Percentiles rank a stretch among this genome's conserved stretches.
Evolutionary conservation across 257 asterid species (phyloP).

Genomic region (Nicotiana benthamiana): DNA sequence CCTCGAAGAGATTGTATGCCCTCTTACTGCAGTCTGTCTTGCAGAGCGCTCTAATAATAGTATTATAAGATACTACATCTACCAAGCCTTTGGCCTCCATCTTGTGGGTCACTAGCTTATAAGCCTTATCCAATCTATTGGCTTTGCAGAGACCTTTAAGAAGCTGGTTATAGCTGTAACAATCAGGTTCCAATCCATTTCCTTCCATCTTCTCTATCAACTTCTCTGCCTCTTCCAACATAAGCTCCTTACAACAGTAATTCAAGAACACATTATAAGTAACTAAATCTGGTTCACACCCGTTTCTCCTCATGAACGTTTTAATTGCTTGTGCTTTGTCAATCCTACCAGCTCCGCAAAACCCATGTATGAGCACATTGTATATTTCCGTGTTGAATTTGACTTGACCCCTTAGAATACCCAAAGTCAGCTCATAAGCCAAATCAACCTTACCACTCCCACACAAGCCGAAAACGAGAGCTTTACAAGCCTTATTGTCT

Average conservation of each 20-base stretch:
- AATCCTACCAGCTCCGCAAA: conserved; percentile 74
- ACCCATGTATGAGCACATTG: conserved; percentile 69
- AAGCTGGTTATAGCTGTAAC: conserved; percentile 75
- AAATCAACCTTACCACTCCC: conserved; percentile 70
- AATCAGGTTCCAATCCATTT: conserved; percentile 59
- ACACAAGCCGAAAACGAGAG: conserved; percentile 76
- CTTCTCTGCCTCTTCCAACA: conserved; percentile 72
- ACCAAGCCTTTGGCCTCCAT: conserved; percentile 68
- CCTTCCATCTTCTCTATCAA: conserved; percentile 64
- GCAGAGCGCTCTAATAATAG: conserved; percentile 66
- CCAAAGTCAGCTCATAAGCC: conserved; percentile 92
- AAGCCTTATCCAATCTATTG: conserved; percentile 70
- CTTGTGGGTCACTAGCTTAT: conserved; percentile 43
- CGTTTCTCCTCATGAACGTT: conserved; percentile 69
- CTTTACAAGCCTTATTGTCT: conserved; percentile 75
- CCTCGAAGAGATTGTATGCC: conserved; percentile 59
- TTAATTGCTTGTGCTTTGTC: conserved; percentile 81
- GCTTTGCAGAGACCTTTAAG: conserved; percentile 81
- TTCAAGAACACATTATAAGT: conserved; percentile 72
- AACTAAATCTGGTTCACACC: conserved; percentile 75
- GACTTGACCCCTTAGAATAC: conserved; percentile 67
- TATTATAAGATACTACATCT: conserved; percentile 84
- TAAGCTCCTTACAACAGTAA: conserved; percentile 56
- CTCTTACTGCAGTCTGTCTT: conserved; percentile 35
- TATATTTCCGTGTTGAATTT: conserved; percentile 48